A percentile compares a stretch with the other conserved stretches of the same genome.
These are phyloP conservation scores for Nephromyces sp. DNA, from an alignment of 169 alveolate species.

Conservation along the genomic window DNA sequence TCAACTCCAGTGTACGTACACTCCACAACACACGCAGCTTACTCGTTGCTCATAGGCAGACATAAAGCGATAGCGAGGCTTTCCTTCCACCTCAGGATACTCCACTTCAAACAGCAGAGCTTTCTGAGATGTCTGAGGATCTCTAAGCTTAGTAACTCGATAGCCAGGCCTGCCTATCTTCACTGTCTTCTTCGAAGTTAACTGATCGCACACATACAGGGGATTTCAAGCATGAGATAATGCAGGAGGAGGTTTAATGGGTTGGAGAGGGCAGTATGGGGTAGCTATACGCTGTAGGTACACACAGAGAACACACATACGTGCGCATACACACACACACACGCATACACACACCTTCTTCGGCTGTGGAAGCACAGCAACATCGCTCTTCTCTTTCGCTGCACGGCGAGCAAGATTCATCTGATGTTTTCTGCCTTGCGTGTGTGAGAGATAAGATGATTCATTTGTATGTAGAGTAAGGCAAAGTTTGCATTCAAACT, in stretches of 20 bases:
- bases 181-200: slow-evolving; percentile 29
- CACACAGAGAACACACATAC: no score
- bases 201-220: no score
- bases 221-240: no score
- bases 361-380: slow-evolving; percentile 59
- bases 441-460: slow-evolving; percentile 92
- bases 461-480: slow-evolving; percentile 95
- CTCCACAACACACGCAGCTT: no score
- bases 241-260: no score
- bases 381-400: slow-evolving; percentile 81
- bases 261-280: no score
- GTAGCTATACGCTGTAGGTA: no score
- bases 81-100: slow-evolving; percentile 77
- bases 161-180: slow-evolving; percentile 97
- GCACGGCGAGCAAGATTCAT: slow-evolving; percentile 88
- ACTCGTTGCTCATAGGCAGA: slow-evolving; percentile 89
- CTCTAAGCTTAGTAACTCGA: slow-evolving; percentile 83
- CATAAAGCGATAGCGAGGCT: no score
- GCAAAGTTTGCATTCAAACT: slow-evolving; percentile 84
- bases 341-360: slow-evolving; percentile 35
- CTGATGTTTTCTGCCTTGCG: slow-evolving; percentile 80
- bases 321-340: no score
- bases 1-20: no score
- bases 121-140: slow-evolving; percentile 81
- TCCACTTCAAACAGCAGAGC: slow-evolving; percentile 90